Conservation (phyloP, 129 eudicot genomes). For the Dittrichia graveolens region DNA sequence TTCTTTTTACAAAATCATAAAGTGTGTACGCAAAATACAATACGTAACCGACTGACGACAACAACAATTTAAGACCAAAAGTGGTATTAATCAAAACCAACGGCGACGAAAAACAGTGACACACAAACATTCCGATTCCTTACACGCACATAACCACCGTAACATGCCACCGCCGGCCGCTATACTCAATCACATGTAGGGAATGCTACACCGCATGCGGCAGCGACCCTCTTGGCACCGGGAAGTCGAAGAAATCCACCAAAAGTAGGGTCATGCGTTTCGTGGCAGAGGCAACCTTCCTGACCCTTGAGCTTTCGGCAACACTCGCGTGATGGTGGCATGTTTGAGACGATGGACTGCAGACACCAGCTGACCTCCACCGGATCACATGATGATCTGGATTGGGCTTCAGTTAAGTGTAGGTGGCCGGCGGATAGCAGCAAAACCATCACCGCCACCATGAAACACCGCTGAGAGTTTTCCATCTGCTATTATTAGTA, state of each 20-base stretch:
- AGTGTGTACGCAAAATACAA: not conserved
- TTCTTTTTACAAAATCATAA: constrained; percentile 15
- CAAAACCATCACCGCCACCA: constrained; percentile 2
- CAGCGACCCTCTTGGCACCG: constrained; percentile 36
- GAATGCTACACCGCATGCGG: constrained; percentile 25
- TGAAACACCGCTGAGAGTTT: not conserved
- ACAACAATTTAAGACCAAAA: constrained; percentile 8
- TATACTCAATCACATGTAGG: constrained; percentile 26
- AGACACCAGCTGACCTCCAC: constrained; percentile 40
- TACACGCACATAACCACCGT: constrained; percentile 16
- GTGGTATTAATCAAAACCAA: not conserved
- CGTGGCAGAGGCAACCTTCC: constrained; percentile 32
- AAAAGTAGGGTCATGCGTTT: constrained; percentile 27
- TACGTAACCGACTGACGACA: not conserved
- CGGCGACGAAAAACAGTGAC: not conserved
- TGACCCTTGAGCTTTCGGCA: constrained; percentile 28
- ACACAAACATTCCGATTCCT: not conserved
- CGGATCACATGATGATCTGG: constrained; percentile 20
- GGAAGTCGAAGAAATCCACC: constrained; percentile 36
- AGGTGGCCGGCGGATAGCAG: constrained; percentile 20
- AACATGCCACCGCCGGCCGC: not conserved
- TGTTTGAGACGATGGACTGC: constrained; percentile 33
- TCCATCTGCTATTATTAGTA: not conserved
- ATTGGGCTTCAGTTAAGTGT: constrained; percentile 13
- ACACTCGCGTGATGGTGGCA: constrained; percentile 26